Evolutionary conservation across 306 rosid genomes (phyloP).

Genomic region (Begonia peltatifolia): DNA sequence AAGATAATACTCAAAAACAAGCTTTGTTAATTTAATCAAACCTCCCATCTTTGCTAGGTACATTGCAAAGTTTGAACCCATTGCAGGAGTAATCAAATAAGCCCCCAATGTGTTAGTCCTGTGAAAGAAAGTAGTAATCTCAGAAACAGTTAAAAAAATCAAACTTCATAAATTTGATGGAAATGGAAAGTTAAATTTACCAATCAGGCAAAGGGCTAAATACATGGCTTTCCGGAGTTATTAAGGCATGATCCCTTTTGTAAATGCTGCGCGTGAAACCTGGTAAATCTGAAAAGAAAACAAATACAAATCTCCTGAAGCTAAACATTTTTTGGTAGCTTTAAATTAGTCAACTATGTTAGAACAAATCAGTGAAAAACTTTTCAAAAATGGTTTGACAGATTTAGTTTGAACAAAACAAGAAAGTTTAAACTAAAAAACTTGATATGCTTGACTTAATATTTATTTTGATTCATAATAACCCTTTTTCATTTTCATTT

Average conservation of each 20-base stretch:
- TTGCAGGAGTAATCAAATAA: conserved; percentile 64
- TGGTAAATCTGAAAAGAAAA: conserved; percentile 58
- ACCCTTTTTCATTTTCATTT: too few relatives aligned
- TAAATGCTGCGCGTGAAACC: conserved; percentile 94
- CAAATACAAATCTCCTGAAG: conserved; percentile 12
- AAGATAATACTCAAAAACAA: too few relatives aligned
- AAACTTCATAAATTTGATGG: not conserved
- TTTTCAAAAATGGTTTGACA: not conserved
- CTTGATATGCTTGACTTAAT: not conserved
- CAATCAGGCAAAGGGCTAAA: conserved; percentile 80
- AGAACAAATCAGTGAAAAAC: conserved; percentile 3
- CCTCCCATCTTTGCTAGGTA: conserved; percentile 90
- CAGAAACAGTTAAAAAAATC: not conserved
- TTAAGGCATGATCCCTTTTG: conserved; percentile 69
- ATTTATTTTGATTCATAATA: too few relatives aligned
- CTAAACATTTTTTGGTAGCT: not conserved
- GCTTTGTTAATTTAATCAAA: conserved; percentile 12
- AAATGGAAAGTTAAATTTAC: conserved; percentile 21
- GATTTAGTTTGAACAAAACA: not conserved
- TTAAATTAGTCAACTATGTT: not conserved
- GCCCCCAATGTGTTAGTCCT: conserved; percentile 68
- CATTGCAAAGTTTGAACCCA: conserved; percentile 84
- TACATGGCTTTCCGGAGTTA: conserved; percentile 90
- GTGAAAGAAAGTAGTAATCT: conserved; percentile 7
- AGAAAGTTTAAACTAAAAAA: not conserved